A percentile compares a stretch with the other conserved stretches of the same genome.
Evolutionary conservation across 2,329 filamentous ascomycete species (phyloP).

Genomic region (Aureobasidium uvarum): DNA sequence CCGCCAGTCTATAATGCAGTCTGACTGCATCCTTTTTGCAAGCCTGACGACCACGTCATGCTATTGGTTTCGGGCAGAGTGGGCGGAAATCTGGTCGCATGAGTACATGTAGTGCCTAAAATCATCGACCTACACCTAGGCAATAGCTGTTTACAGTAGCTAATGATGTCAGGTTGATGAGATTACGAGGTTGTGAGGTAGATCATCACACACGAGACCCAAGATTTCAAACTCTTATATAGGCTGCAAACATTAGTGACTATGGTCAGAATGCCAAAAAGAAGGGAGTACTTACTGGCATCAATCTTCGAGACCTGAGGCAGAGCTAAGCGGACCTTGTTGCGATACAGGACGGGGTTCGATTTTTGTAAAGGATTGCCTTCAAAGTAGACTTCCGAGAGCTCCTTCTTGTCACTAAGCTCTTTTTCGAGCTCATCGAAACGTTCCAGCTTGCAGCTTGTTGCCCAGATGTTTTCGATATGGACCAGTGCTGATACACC

Average conservation of each 20-base stretch:
- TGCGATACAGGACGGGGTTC: conserved; percentile 82
- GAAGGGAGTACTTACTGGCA: conserved; percentile 69
- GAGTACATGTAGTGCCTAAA: too few relatives aligned
- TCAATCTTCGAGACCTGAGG: conserved; percentile 92
- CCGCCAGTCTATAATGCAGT: neutral
- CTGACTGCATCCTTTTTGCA: neutral
- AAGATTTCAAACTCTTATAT: conserved; percentile 17
- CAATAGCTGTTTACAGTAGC: too few relatives aligned
- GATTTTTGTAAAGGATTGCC: conserved; percentile 83
- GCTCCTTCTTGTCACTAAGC: conserved; percentile 71
- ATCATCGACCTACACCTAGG: neutral
- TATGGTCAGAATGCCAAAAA: neutral
- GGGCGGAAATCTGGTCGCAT: neutral
- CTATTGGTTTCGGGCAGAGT: neutral
- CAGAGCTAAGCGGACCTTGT: conserved; percentile 84
- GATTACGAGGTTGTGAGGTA: neutral
- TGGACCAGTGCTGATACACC: conserved; percentile 67
- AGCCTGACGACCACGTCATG: neutral
- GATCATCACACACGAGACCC: neutral
- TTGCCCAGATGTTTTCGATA: conserved; percentile 92
- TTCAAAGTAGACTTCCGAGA: conserved; percentile 94
- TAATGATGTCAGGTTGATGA: neutral
- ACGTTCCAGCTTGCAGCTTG: conserved; percentile 76
- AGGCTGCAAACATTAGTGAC: conserved; percentile 18
- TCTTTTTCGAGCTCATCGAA: conserved; percentile 80